Conservation (phyloP, 2,329 filamentous ascomycete species). For the Cladosporium velox region DNA sequence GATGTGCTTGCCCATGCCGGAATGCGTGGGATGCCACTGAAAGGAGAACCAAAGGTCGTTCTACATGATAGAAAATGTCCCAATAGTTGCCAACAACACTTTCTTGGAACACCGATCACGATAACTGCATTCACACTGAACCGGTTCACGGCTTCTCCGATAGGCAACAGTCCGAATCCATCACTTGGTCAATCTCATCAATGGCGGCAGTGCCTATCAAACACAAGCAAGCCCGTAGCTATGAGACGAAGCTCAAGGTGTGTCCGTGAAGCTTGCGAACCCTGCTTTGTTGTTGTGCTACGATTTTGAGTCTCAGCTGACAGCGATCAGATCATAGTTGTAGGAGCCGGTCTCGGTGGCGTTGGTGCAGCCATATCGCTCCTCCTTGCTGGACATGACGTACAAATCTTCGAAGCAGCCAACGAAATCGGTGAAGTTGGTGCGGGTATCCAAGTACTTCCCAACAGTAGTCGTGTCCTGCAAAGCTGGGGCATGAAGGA, state of each 20-base stretch:
- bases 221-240: not conserved
- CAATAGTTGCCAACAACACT: not conserved
- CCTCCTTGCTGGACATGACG: constrained; percentile 49
- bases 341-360: constrained; percentile 60
- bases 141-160: not conserved
- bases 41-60: not conserved
- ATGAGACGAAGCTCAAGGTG: constrained; percentile 12
- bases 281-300: not conserved
- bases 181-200: not conserved
- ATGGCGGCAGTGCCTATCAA: constrained; percentile 3
- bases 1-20: not conserved
- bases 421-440: constrained; percentile 52
- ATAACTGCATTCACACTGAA: not conserved
- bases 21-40: not conserved
- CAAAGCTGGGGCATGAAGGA: constrained; percentile 53
- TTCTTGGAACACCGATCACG: not conserved
- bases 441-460: constrained; percentile 55
- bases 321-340: constrained; percentile 47
- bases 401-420: constrained; percentile 53
- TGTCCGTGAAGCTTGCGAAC: not conserved
- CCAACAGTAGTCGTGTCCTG: constrained; percentile 51
- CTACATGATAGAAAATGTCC: not conserved
- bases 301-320: not conserved
- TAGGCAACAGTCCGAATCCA: not conserved
- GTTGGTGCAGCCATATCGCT: constrained; percentile 54